Evolutionary conservation across 306 rosid genomes (phyloP).

Genomic region (Fragaria iinumae): DNA sequence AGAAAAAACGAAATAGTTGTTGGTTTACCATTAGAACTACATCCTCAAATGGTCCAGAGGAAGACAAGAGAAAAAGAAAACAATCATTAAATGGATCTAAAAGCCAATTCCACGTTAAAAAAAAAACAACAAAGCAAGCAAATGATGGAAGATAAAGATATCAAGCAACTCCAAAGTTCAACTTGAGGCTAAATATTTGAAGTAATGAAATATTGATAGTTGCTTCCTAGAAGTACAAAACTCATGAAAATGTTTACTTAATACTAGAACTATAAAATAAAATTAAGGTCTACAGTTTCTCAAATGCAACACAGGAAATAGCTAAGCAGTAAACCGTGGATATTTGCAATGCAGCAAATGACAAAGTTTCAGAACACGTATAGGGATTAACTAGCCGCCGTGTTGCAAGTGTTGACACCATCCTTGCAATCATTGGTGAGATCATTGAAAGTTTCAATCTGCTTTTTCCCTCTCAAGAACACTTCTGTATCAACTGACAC

Average conservation of each 20-base stretch:
- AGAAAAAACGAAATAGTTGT: background rate
- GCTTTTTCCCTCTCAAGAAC: constrained; percentile 95
- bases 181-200: constrained; percentile 29
- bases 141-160: constrained; percentile 14
- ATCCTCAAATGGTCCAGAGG: background rate
- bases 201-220: constrained; percentile 16
- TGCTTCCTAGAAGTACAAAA: constrained; percentile 44
- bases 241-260: constrained; percentile 36
- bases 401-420: constrained; percentile 77
- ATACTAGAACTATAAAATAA: constrained; percentile 29
- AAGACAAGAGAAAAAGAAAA: background rate
- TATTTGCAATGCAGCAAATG: constrained; percentile 31
- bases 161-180: constrained; percentile 27
- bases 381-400: constrained; percentile 51
- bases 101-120: background rate
- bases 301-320: constrained; percentile 49
- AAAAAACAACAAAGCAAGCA: background rate
- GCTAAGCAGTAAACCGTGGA: constrained; percentile 37
- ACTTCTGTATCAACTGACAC: constrained; percentile 92
- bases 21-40: background rate
- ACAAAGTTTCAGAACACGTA: constrained; percentile 29
- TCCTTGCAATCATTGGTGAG: constrained; percentile 95
- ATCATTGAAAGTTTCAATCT: constrained; percentile 91
- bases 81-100: background rate
- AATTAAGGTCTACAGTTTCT: constrained; percentile 46